Evolutionary conservation across 768 basidiomycete species (phyloP).

Genomic region (Austroboletus eburneus): DNA sequence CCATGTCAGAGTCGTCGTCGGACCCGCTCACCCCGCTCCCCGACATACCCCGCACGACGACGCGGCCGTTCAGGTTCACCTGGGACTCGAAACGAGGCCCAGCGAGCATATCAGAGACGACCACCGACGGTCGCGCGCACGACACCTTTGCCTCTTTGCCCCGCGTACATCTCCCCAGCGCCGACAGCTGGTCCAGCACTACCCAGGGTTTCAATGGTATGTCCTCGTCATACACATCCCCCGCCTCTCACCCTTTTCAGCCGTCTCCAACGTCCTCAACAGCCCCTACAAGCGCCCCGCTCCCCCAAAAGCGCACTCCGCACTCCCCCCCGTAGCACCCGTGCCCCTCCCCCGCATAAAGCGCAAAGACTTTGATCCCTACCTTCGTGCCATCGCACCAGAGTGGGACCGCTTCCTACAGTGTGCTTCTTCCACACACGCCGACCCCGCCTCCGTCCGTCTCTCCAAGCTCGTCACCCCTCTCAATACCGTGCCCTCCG

Average conservation of each 20-base stretch:
- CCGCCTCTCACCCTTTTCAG: constrained; percentile 38
- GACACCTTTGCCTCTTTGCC: constrained; percentile 50
- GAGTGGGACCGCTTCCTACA: constrained; percentile 78
- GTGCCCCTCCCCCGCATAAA: constrained; percentile 78
- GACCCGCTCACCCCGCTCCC: constrained; percentile 44
- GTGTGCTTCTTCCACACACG: constrained; percentile 31
- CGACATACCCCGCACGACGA: constrained; percentile 29
- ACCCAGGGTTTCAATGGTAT: constrained; percentile 87
- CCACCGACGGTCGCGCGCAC: constrained; percentile 56
- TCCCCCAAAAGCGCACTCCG: constrained; percentile 84
- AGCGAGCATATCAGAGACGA: constrained; percentile 70
- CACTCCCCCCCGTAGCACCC: constrained; percentile 65
- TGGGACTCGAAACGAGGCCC: constrained; percentile 72
- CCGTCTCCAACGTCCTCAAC: constrained; percentile 91
- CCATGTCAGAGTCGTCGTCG: constrained; percentile 49
- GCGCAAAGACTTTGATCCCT: constrained; percentile 80
- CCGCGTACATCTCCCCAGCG: constrained; percentile 42
- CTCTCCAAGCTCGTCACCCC: constrained; percentile 54
- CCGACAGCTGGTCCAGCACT: constrained; percentile 73
- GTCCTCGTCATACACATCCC: not conserved
- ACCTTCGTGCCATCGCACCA: constrained; percentile 63
- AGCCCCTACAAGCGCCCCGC: constrained; percentile 82
- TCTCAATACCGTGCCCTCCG: constrained; percentile 67
- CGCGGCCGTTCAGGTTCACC: constrained; percentile 67
- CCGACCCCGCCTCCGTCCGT: constrained; percentile 27